Evolutionary conservation across 331 rosid species (phyloP).

Genomic region (Malus hybrid): DNA sequence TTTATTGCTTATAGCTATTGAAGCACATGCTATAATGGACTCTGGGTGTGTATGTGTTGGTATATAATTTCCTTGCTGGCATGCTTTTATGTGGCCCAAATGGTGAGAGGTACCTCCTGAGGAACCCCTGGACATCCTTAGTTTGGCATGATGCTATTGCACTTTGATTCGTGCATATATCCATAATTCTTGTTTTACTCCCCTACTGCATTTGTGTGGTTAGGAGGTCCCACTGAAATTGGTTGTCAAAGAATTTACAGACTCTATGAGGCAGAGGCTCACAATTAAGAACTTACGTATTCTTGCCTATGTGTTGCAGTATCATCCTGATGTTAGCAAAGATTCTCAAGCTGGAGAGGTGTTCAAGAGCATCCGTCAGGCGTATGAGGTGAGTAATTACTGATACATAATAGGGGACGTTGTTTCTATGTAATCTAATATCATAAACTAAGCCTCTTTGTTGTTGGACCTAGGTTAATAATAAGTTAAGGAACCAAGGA

Average conservation of each 20-base stretch:
- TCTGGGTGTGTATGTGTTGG: background rate
- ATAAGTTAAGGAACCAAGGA: background rate
- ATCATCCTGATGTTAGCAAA: conserved; percentile 95
- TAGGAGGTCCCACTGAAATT: background rate
- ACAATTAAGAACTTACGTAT: background rate
- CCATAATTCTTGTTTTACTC: background rate
- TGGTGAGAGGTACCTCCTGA: background rate
- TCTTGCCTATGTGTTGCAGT: conserved; percentile 43
- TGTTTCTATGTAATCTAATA: background rate
- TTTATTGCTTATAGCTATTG: background rate
- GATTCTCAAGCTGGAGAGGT: conserved; percentile 56
- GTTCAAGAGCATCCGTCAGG: conserved; percentile 68
- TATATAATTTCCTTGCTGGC: background rate
- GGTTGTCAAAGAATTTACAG: background rate
- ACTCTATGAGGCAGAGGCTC: background rate
- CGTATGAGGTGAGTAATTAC: conserved; percentile 60
- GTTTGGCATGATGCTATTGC: background rate
- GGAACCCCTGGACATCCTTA: background rate
- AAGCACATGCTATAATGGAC: background rate
- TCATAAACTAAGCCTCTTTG: background rate
- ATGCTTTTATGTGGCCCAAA: background rate
- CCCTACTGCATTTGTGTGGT: background rate
- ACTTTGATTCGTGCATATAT: background rate
- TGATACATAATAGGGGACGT: background rate
- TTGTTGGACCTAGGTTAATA: background rate